phyloP scores from a whole-genome alignment of 805 yeast genomes.

The Sungouiella blattae region DNA sequence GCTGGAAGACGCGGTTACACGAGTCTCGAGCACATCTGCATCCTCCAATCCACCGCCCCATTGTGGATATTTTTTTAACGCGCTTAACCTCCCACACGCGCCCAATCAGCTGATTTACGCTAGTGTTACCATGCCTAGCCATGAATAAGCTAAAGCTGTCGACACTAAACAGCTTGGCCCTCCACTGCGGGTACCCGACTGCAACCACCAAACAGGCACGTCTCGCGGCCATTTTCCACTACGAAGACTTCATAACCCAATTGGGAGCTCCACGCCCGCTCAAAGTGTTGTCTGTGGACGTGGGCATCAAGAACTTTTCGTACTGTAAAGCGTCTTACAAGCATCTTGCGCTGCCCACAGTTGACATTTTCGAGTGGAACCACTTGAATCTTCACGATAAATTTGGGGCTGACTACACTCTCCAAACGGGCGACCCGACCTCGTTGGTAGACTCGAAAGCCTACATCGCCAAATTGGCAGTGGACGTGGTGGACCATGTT shows the following conservation, averaged over 20 bases:
- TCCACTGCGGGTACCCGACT: constrained; percentile 21
- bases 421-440: constrained; percentile 4
- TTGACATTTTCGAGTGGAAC: constrained; percentile 18
- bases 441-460: constrained; percentile 25
- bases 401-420: constrained; percentile 15
- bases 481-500: constrained; percentile 19
- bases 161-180: constrained; percentile 15
- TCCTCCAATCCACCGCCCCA: too few species aligned
- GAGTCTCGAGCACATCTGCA: too few species aligned
- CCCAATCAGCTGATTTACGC: too few species aligned
- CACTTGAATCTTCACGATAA: constrained; percentile 23
- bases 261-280: constrained; percentile 5
- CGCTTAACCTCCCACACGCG: too few species aligned
- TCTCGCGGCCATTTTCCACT: constrained; percentile 7
- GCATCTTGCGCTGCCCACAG: background rate
- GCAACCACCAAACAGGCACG: constrained; percentile 16
- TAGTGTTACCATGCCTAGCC: background rate
- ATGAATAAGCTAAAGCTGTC: constrained; percentile 11
- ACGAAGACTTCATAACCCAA: constrained; percentile 7
- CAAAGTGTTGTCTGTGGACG: constrained; percentile 30
- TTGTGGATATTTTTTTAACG: too few species aligned
- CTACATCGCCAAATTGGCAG: constrained; percentile 22
- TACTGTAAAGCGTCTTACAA: constrained; percentile 24
- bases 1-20: too few species aligned
- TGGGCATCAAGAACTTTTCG: constrained; percentile 41